phyloP scores from a whole-genome alignment of 345 rosid genomes.

The Anacardium occidentale region DNA sequence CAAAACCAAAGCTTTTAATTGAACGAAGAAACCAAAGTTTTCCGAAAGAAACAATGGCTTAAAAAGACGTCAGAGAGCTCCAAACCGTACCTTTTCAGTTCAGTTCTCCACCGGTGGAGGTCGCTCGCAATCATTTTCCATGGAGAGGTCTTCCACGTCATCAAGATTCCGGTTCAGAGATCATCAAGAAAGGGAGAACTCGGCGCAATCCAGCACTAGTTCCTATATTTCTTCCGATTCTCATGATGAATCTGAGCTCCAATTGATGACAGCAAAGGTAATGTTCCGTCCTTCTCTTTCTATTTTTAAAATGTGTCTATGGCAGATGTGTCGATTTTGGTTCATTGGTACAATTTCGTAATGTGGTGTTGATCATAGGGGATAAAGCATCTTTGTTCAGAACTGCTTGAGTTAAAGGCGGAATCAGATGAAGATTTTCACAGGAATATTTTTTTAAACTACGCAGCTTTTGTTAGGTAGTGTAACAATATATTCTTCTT shows the following conservation, averaged over 20 bases:
- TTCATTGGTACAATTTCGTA: not conserved
- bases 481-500: too few species aligned
- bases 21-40: conserved; percentile 18
- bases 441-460: conserved; percentile 38
- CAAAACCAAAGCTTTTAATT: not conserved
- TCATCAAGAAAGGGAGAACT: conserved; percentile 34
- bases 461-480: conserved; percentile 52
- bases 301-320: not conserved
- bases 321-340: not conserved
- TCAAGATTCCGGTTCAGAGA: conserved; percentile 53
- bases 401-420: conserved; percentile 54
- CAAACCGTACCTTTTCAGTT: conserved; percentile 11
- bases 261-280: conserved; percentile 61
- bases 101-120: conserved; percentile 7
- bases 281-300: not conserved
- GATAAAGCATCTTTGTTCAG: conserved; percentile 52
- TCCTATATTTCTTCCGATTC: conserved; percentile 37
- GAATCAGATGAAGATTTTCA: conserved; percentile 61
- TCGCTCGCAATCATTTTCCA: conserved; percentile 16
- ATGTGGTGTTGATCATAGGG: conserved; percentile 36
- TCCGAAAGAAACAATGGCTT: conserved; percentile 15
- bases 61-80: conserved; percentile 28
- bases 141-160: conserved; percentile 38
- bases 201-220: conserved; percentile 30
- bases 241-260: conserved; percentile 38